These are phyloP conservation scores for Globisporangium apiculatum DNA, from an alignment of 352 stramenopile species.

Conservation along the genomic window DNA sequence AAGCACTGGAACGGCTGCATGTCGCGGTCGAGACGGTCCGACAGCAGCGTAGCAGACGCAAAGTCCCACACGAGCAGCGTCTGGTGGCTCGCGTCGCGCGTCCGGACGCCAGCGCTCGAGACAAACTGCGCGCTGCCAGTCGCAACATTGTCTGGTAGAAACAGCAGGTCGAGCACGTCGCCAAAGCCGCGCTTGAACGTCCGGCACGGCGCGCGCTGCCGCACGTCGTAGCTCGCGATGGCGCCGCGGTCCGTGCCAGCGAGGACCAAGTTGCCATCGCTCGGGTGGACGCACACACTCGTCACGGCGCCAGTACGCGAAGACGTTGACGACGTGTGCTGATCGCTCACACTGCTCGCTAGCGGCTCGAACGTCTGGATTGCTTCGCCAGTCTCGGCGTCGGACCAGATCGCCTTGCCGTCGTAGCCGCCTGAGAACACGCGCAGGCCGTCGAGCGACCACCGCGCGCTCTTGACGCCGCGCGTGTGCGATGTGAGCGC, in stretches of 20 bases:
- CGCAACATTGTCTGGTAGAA: constrained; percentile 15
- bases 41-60: constrained; percentile 30
- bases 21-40: constrained; percentile 38
- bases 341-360: background rate
- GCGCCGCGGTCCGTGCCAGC: constrained; percentile 21
- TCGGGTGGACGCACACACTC: constrained; percentile 23
- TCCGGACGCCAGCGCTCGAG: constrained; percentile 34
- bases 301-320: constrained; percentile 13
- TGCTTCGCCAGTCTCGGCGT: constrained; percentile 24
- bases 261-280: constrained; percentile 23
- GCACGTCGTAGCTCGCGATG: constrained; percentile 36
- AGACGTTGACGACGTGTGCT: background rate
- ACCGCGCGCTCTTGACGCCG: constrained; percentile 48
- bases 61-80: constrained; percentile 65
- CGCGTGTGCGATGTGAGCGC: constrained; percentile 21
- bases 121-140: constrained; percentile 25
- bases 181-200: constrained; percentile 24
- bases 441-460: constrained; percentile 34
- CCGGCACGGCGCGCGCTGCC: constrained; percentile 3
- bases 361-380: constrained; percentile 6
- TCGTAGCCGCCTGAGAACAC: constrained; percentile 47
- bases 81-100: constrained; percentile 45
- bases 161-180: constrained; percentile 53
- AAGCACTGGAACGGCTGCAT: constrained; percentile 40
- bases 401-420: constrained; percentile 15